Evolutionary conservation across 1,284 basidiomycete species (phyloP), one percentile per base, ranked within the genome.

Genomic region (Apiotrichum siamense): DNA sequence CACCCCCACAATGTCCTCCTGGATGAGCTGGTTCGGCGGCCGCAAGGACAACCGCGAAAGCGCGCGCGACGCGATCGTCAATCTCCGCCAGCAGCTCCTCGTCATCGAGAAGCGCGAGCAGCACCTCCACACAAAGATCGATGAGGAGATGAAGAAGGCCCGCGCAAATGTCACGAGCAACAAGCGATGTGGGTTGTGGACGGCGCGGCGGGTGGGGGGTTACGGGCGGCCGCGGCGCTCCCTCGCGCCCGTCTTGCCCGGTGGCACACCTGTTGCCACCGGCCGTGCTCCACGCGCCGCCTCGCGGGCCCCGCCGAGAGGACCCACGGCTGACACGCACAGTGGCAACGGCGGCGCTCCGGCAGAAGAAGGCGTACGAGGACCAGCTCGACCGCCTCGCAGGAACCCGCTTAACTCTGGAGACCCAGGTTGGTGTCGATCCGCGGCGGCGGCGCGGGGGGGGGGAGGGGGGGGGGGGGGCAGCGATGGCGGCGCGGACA

Each of bases 91-190:
- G 75, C 87, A 92, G 70, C 80, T 93, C 57, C 83, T 93, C 74
- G 87, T 97, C 84, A 85, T 98, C 62, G 92, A 97, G 81, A 99
- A 97, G 88, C 97, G 97, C 80, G 96, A 98, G 78, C 93, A 97
- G 75, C 81, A 89, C 75, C 78, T 97, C 59, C 85, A 88, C 79
- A 92, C 89, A 81, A 93, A 96, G 84, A 91, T 98, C 63, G 91
- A 96, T 37, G 92, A 97, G 57, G 94, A 97, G 72, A 66, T 84
- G 64, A 84, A 84, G 79, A 96, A 92, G 77, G 96, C 96, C 24
- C 87, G 83, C 73, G 83, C 86, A 21, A 94, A 97, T 72, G 93
- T 90, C 29, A 88, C 96, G 42, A 83, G 85, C 42, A 98, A 98
- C 75, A 97, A 97, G 80, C 75, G 84, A 67, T 84, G 93, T 97